Evolutionary conservation across 2,329 filamentous ascomycete species (phyloP).

Genomic region (Neocucurbitaria cava): DNA sequence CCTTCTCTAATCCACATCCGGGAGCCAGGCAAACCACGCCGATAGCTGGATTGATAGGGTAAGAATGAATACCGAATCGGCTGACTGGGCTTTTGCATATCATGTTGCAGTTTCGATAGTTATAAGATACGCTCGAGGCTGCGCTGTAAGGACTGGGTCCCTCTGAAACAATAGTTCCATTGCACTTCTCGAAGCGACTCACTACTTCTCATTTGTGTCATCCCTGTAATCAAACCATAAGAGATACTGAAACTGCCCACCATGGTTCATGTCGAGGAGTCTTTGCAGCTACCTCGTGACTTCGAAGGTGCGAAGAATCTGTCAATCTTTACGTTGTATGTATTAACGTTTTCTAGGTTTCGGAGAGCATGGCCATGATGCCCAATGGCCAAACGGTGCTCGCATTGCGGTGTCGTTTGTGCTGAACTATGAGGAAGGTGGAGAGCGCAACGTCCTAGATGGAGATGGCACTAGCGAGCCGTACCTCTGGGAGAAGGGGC

Average conservation of each 20-base stretch:
- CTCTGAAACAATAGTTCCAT: background rate
- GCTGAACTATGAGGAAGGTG: conserved; percentile 48
- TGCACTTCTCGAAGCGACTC: background rate
- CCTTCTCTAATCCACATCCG: background rate
- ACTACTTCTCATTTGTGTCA: background rate
- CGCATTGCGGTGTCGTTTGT: conserved; percentile 50
- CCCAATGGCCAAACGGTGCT: conserved; percentile 47
- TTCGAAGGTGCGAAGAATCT: conserved; percentile 36
- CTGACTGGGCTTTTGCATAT: background rate
- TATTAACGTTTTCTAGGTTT: conserved; percentile 48
- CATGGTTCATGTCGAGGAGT: conserved; percentile 43
- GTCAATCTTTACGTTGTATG: background rate
- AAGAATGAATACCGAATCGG: background rate
- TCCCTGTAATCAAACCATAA: background rate
- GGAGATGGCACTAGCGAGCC: conserved; percentile 43
- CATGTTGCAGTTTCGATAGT: background rate
- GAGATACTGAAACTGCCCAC: background rate
- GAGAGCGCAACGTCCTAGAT: conserved; percentile 41
- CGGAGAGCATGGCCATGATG: conserved; percentile 48
- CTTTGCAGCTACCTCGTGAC: conserved; percentile 47
- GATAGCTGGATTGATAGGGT: background rate
- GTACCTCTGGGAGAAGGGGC: conserved; percentile 48
- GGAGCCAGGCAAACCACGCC: too few species aligned
- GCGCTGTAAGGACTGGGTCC: too few species aligned
- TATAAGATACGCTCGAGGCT: background rate